Base-by-base conservation (phyloP, 495 filamentous ascomycete genomes). In the Trichoderma erinaceum region DNA sequence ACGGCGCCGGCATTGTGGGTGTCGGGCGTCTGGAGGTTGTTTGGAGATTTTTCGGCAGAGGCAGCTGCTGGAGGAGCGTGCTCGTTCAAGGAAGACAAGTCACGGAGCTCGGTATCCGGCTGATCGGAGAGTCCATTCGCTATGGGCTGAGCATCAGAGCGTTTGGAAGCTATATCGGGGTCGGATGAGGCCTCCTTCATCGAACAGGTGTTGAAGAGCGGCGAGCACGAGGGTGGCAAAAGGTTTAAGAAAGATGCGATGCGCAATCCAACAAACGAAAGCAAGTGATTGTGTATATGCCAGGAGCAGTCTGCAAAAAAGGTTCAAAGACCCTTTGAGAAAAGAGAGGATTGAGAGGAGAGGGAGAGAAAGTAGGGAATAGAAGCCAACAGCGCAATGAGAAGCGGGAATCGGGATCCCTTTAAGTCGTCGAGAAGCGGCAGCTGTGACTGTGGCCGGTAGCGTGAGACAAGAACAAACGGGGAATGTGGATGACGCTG, bases 161-260 rank as follows among this genome's bases (percentile, higher is more conserved):
- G 82, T 73, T 83, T 82, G 78, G 82, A 81, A 83, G 86, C 81
- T 86, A 79, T 79, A 75, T 77, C 76, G 74, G 77, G 73, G 71
- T 83, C 72, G 79, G 82, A 76, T 77, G 83, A 85, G 77, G 80
- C 79, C 81, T 88, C 80, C 84, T 86, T 87, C 87, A 89, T 88
- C 84, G 85, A 87, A 75, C 66, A 69, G 66, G 65, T n/a, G 58
- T 66, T 61, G 23, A 25, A 32, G 11, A 61, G 27, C 56, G 11
- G 56, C 4, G 56, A 13, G 44, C 6, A 48, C 44, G 44, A 15
- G 44, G 44, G 44, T 48, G 44, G 44, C 44, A n/a, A 48, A 48
- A 48, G 29, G 29, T 29, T 0, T 16, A 25, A 4, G 50, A 16
- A 25, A 56, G n/a, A 11, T 0, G n/a, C 35, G 35, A 38, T 11